Evolutionary conservation across 1,284 basidiomycete species (phyloP).

Genomic region (Austroboletus olivaceoglutinosus): DNA sequence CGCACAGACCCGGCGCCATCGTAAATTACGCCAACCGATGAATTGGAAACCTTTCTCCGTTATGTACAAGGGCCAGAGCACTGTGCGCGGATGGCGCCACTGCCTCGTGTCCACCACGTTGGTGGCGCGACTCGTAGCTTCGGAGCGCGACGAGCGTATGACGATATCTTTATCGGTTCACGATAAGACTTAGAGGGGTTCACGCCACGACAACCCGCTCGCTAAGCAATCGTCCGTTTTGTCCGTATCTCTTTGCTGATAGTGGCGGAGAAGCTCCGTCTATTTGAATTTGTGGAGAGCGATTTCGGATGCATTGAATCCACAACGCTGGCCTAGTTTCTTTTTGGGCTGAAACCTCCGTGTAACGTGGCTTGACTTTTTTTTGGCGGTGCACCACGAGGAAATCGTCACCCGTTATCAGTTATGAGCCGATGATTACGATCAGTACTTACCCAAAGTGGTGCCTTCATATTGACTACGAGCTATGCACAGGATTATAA

Average conservation of each 20-base stretch:
- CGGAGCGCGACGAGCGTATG: conserved; percentile 5
- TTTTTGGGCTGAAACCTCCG: conserved; percentile 9
- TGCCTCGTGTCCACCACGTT: conserved; percentile 31
- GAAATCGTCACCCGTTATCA: conserved; percentile 22
- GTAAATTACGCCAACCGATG: conserved; percentile 15
- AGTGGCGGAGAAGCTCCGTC: conserved; percentile 21
- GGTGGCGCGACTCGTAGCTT: conserved; percentile 9
- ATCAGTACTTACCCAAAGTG: conserved; percentile 8
- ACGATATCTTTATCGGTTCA: conserved; percentile 8
- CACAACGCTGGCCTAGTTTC: conserved; percentile 24
- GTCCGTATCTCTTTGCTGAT: conserved; percentile 20
- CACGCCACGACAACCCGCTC: neutral
- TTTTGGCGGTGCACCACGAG: conserved; percentile 30
- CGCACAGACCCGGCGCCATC: conserved; percentile 29
- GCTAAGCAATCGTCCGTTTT: conserved; percentile 8
- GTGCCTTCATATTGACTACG: conserved; percentile 25
- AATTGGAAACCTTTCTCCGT: conserved; percentile 3
- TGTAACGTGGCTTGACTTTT: conserved; percentile 16
- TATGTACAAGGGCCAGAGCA: conserved; percentile 7
- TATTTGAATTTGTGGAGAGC: conserved; percentile 28
- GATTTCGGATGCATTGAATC: conserved; percentile 25
- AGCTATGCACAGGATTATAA: conserved; percentile 20
- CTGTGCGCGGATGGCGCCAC: conserved; percentile 6
- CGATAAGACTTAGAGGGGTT: conserved; percentile 20
- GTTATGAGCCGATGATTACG: conserved; percentile 2